Percentiles rank a stretch among this genome's conserved stretches.
Evolutionary conservation across 495 filamentous ascomycete genomes (phyloP).

Genomic region (Aspergillus kassunensis): DNA sequence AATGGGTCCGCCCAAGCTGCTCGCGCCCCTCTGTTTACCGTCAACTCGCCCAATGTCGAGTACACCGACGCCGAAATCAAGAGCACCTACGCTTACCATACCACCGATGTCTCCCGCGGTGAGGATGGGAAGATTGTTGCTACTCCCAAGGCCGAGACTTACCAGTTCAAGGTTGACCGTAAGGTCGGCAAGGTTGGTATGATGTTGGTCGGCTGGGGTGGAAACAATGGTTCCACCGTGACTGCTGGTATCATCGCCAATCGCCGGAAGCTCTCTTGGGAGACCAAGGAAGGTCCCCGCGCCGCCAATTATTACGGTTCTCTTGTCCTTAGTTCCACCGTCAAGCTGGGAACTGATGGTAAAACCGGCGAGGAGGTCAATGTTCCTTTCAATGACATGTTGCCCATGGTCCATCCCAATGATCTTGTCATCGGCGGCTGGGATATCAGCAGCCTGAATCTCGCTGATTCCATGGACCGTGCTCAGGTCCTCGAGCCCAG

Average conservation of each 20-base stretch:
- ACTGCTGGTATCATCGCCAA: conserved; percentile 98
- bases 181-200: conserved; percentile 89
- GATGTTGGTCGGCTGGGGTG: conserved; percentile 98
- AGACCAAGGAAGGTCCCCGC: conserved; percentile 82
- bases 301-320: conserved; percentile 97
- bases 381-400: conserved; percentile 88
- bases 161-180: conserved; percentile 97
- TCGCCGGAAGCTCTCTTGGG: conserved; percentile 79
- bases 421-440: conserved; percentile 94
- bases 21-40: conserved; percentile 66
- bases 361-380: conserved; percentile 88
- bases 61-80: conserved; percentile 87
- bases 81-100: conserved; percentile 95
- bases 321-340: conserved; percentile 90
- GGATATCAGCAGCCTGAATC: conserved; percentile 89
- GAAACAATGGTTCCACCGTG: conserved; percentile 97
- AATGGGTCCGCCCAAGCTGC: conserved; percentile 61
- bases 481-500: conserved; percentile 90
- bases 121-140: conserved; percentile 77
- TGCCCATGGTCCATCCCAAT: conserved; percentile 98
- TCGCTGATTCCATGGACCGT: conserved; percentile 92
- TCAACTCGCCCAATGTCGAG: conserved; percentile 86
- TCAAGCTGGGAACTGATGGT: conserved; percentile 89
- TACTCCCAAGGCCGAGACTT: conserved; percentile 80
- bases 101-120: conserved; percentile 70